Base-by-base conservation (phyloP, 2,329 filamentous ascomycete genomes). In the Nothomitra cinnamomea region DNA sequence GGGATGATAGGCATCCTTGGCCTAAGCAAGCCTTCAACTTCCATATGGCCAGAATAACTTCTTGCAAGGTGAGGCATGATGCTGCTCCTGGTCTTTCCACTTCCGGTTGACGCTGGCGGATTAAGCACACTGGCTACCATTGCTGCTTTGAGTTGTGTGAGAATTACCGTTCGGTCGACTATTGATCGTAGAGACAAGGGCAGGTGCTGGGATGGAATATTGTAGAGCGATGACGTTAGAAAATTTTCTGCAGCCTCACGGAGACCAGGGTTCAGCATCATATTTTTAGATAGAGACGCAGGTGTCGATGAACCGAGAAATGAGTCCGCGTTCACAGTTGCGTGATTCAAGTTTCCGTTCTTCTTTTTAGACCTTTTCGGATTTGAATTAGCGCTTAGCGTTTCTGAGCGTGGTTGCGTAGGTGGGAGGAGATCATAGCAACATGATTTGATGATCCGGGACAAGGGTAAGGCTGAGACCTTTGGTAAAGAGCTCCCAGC, bases 81-180 rank as follows among this genome's bases (percentile, higher is more conserved):
- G 64, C 83, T 92, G 25, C 84, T 74, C 56, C 80, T 78, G 52
- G 78, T 76, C 40, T 69, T 70, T 10, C 58, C 78, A 72, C 42
- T 82, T 77, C 63, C 80, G 74, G 61, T 77, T 71, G 61, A 80
- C 72, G 57, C 79, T 69, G 65, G 81, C 0, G 87, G 86, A 65
- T 92, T 87, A 56, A 95, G 70, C 12, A 94, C 80, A 64, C 87
- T 90, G 4, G 87, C 80, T 10, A 92, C 63, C 76, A 95, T 85
- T 42, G 85, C 83, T 32, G 81, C 72, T 62, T 80, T 81, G 64
- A 82, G 75, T 56, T 75, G 73, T 3, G 74, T 77, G 21, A 95
- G 69, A 54, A 95, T 83, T 19, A 87, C 84, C 2, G 85, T 86
- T 58, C 85, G 83, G 62, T 95, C 87, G 57, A 95, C 73, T 50